phyloP scores from a whole-genome alignment of 352 stramenopile species.

The Globisporangium iwayamae region DNA sequence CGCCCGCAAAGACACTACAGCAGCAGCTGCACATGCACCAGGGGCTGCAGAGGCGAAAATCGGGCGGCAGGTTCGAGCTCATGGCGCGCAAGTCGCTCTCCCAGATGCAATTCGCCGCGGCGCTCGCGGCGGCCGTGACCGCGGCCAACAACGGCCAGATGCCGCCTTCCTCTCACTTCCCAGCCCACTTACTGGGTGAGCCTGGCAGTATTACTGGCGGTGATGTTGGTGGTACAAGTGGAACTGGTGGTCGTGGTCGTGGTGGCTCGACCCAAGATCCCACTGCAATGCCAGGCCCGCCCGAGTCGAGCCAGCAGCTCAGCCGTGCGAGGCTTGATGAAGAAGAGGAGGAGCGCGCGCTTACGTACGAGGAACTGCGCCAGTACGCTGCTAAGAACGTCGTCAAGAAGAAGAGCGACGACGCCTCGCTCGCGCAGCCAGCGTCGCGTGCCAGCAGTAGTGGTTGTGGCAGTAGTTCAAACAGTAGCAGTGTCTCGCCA shows the following conservation, averaged over 20 bases:
- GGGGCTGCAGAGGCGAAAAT: constrained; percentile 31
- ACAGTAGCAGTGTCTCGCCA: not conserved
- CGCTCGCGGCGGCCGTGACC: constrained; percentile 17
- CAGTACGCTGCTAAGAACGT: constrained; percentile 56
- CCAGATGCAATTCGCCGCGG: constrained; percentile 38
- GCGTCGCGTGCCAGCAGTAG: not conserved
- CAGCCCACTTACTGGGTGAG: not conserved
- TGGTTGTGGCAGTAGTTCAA: not conserved
- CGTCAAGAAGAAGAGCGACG: constrained; percentile 27
- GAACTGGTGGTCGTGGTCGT: not conserved
- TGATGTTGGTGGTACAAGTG: not conserved
- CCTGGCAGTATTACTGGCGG: not conserved
- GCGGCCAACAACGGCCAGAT: constrained; percentile 4
- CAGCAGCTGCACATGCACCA: constrained; percentile 17
- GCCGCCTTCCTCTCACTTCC: not conserved
- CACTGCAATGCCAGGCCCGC: not conserved
- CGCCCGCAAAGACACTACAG: constrained; percentile 15
- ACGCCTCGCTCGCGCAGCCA: not conserved
- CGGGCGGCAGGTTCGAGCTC: constrained; percentile 27
- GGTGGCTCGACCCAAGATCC: not conserved
- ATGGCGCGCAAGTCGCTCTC: constrained; percentile 38
- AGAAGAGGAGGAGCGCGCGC: constrained; percentile 64
- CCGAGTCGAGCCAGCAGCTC: not conserved
- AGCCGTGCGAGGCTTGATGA: constrained; percentile 27
- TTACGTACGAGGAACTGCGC: constrained; percentile 74